A percentile compares a stretch with the other conserved stretches of the same genome.
phyloP scores from a whole-genome alignment of 495 filamentous ascomycete genomes.

The Trichocladium uniseriatum region DNA sequence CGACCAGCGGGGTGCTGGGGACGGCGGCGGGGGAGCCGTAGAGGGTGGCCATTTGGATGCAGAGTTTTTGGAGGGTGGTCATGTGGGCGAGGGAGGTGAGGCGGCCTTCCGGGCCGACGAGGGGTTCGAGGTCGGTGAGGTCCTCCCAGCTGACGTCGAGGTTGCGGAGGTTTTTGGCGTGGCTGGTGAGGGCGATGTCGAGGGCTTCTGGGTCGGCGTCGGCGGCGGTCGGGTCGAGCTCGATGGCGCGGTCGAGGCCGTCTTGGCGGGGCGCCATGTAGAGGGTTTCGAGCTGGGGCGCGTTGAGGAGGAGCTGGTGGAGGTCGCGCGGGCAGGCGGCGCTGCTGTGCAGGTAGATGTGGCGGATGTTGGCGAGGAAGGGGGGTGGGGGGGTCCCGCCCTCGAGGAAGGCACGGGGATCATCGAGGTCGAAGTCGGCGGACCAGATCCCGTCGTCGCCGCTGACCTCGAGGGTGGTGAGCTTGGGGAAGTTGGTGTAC shows the following conservation, averaged over 20 bases:
- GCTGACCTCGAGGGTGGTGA: conserved; percentile 23
- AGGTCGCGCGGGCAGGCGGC: conserved; percentile 19
- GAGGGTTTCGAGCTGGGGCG: conserved; percentile 23
- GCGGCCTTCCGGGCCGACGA: conserved; percentile 22
- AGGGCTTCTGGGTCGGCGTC: conserved; percentile 17
- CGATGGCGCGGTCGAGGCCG: not conserved
- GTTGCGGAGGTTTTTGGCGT: conserved; percentile 21
- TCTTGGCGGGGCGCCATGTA: conserved; percentile 23
- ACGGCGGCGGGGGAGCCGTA: conserved; percentile 13
- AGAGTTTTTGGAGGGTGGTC: conserved; percentile 16
- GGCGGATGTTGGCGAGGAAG: conserved; percentile 10
- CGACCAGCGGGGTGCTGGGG: conserved; percentile 11
- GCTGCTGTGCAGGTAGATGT: conserved; percentile 27
- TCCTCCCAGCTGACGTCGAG: conserved; percentile 25
- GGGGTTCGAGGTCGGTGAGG: conserved; percentile 9
- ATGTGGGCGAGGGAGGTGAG: conserved; percentile 18
- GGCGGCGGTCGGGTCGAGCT: not conserved
- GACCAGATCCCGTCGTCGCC: conserved; percentile 23
- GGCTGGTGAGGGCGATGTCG: conserved; percentile 15
- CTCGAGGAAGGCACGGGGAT: not conserved
- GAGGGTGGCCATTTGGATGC: conserved; percentile 21
- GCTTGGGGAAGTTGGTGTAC: conserved; percentile 14
- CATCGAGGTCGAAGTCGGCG: conserved; percentile 1
- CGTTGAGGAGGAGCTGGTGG: conserved; percentile 19
- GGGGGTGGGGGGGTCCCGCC: not conserved